phyloP scores from a whole-genome alignment of 2,329 filamentous ascomycete species.

The Lecanicillium sp. region DNA sequence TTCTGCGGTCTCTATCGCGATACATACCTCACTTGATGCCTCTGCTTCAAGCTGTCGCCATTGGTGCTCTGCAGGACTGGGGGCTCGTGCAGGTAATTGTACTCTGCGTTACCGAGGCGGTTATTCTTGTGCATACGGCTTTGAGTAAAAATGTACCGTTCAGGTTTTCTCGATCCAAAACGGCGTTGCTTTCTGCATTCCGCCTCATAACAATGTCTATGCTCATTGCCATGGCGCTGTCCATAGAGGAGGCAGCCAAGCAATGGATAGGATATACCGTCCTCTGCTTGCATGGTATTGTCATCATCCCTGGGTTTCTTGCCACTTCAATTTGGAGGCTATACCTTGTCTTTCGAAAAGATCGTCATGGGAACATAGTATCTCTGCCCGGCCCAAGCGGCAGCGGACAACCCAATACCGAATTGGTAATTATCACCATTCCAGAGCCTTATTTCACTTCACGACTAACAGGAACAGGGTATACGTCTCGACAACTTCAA shows the following conservation, averaged over 20 bases:
- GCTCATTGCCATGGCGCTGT: background rate
- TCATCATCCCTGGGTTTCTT: background rate
- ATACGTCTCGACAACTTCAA: no score
- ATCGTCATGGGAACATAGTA: no score
- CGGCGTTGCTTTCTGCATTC: slow-evolving; percentile 1
- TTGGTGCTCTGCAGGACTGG: slow-evolving; percentile 5
- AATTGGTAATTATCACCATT: no score
- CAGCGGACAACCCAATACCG: no score
- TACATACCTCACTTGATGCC: slow-evolving; percentile 6
- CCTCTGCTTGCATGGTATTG: slow-evolving; percentile 1
- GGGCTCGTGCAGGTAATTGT: slow-evolving; percentile 7
- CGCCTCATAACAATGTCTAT: background rate
- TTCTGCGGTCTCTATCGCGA: background rate
- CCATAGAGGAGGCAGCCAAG: background rate
- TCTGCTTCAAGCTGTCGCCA: slow-evolving; percentile 3
- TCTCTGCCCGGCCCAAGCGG: no score
- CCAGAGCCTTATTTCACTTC: no score
- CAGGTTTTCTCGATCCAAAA: slow-evolving; percentile 1
- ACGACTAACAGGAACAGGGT: no score
- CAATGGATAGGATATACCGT: background rate
- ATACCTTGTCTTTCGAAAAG: background rate
- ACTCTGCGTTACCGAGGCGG: background rate
- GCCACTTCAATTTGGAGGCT: background rate
- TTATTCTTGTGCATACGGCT: slow-evolving; percentile 1
- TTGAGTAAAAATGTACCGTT: background rate